phyloP scores from a whole-genome alignment of 2,329 filamentous ascomycete genomes.

The Fusarium transvaalense region DNA sequence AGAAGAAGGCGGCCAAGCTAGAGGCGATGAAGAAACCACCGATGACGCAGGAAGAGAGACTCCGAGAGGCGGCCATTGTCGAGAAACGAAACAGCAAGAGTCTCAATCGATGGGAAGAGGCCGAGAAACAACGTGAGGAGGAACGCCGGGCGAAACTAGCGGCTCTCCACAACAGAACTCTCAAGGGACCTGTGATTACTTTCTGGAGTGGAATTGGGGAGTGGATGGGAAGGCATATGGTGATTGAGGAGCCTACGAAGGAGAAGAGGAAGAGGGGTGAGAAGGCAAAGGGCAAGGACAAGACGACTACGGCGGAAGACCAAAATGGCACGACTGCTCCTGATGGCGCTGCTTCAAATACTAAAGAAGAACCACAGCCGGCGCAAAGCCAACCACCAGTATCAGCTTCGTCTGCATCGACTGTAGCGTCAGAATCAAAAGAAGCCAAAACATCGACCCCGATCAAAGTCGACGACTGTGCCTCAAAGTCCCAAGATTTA shows the following conservation, averaged over 20 bases:
- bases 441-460: slow-evolving; percentile 5
- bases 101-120: slow-evolving; percentile 92
- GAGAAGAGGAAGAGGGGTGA: slow-evolving; percentile 63
- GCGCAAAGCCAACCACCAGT: slow-evolving; percentile 14
- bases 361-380: slow-evolving; percentile 24
- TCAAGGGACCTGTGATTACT: slow-evolving; percentile 89
- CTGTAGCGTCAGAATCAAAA: neutral
- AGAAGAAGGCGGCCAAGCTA: slow-evolving; percentile 75
- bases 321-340: neutral
- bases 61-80: slow-evolving; percentile 84
- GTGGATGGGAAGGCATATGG: slow-evolving; percentile 77
- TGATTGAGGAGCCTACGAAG: slow-evolving; percentile 74
- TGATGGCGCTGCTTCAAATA: slow-evolving; percentile 1
- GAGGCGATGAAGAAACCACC: slow-evolving; percentile 81
- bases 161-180: slow-evolving; percentile 85
- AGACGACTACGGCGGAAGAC: slow-evolving; percentile 23
- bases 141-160: slow-evolving; percentile 86
- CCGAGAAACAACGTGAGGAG: slow-evolving; percentile 88
- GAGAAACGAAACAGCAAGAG: slow-evolving; percentile 91
- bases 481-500: slow-evolving; percentile 9
- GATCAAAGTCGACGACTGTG: slow-evolving; percentile 16
- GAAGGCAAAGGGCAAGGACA: slow-evolving; percentile 49
- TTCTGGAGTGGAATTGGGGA: slow-evolving; percentile 94
- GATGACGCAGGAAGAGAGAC: slow-evolving; percentile 87
- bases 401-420: slow-evolving; percentile 2